Evolutionary conservation across 176 grass and related monocot species (phyloP).

Genomic region (Carex scoparia): DNA sequence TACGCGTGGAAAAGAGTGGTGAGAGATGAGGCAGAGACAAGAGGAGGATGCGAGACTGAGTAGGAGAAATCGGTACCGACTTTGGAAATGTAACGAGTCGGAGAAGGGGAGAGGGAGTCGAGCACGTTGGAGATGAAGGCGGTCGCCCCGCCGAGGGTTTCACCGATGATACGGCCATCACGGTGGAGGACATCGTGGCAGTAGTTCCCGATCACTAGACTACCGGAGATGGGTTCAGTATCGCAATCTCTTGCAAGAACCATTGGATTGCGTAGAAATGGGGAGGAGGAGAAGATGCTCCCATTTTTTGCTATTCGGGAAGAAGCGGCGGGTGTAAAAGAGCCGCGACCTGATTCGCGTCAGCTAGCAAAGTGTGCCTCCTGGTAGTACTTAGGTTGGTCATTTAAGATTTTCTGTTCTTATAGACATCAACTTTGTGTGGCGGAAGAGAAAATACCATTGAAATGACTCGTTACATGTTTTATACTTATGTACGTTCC

Average conservation of each 20-base stretch:
- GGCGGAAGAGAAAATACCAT: background rate
- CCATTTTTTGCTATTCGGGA: conserved; percentile 2
- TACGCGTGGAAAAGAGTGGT: conserved; percentile 86
- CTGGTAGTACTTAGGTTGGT: background rate
- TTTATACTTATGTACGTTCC: background rate
- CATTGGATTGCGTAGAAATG: background rate
- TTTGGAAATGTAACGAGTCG: conserved; percentile 56
- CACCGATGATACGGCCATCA: conserved; percentile 44
- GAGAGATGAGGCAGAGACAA: conserved; percentile 27
- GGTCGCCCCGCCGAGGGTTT: conserved; percentile 77
- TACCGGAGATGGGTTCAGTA: background rate
- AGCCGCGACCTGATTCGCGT: background rate
- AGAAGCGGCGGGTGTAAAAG: conserved; percentile 13
- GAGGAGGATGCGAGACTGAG: conserved; percentile 22
- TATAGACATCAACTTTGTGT: background rate
- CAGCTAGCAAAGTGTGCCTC: background rate
- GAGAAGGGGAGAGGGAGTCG: conserved; percentile 50
- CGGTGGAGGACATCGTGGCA: conserved; percentile 93
- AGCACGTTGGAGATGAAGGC: conserved; percentile 89
- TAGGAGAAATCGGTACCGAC: conserved; percentile 74
- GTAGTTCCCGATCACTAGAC: conserved; percentile 84
- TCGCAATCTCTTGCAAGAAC: background rate
- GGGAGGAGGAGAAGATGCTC: conserved; percentile 3
- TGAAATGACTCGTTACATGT: background rate
- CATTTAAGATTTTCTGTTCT: background rate